Percentiles rank a stretch among this genome's conserved stretches.
Evolutionary conservation across 2,329 filamentous ascomycete species (phyloP).

Genomic region (Mariannaea elegans): DNA sequence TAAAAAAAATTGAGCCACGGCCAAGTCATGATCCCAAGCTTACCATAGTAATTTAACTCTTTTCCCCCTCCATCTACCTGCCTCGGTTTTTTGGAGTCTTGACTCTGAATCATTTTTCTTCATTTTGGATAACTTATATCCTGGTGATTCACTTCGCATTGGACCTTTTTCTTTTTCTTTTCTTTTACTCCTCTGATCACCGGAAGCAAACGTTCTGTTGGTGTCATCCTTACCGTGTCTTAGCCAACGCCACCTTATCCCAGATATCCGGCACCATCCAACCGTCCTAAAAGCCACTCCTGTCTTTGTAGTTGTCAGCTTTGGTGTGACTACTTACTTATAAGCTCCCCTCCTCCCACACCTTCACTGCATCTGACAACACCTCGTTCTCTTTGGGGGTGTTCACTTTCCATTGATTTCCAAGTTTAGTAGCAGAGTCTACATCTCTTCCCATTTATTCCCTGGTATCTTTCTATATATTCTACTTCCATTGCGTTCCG

Average conservation of each 20-base stretch:
- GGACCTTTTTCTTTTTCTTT: neutral
- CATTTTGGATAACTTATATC: neutral
- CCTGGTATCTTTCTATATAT: too few relatives aligned
- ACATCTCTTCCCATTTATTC: too few relatives aligned
- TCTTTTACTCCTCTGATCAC: neutral
- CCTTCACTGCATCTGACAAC: neutral
- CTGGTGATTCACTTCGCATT: neutral
- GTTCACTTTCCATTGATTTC: neutral
- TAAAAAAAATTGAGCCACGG: conserved; percentile 9
- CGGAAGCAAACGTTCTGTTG: neutral
- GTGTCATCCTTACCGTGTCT: neutral
- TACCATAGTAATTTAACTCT: conserved; percentile 18
- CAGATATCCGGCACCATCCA: neutral
- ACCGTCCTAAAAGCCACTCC: neutral
- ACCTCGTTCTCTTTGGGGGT: neutral
- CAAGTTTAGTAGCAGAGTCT: too few relatives aligned
- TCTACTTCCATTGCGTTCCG: too few relatives aligned
- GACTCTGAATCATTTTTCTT: neutral
- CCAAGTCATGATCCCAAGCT: conserved; percentile 4
- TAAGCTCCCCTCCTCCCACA: neutral
- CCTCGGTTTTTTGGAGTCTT: neutral
- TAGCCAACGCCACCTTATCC: too few relatives aligned
- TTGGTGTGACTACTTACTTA: too few relatives aligned
- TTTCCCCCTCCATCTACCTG: neutral
- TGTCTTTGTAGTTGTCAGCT: neutral